Percentiles rank a stretch among this genome's conserved stretches.
Evolutionary conservation across 202 grass and related monocot species (phyloP).

Genomic region (Thinopyrum obtusiflorum): DNA sequence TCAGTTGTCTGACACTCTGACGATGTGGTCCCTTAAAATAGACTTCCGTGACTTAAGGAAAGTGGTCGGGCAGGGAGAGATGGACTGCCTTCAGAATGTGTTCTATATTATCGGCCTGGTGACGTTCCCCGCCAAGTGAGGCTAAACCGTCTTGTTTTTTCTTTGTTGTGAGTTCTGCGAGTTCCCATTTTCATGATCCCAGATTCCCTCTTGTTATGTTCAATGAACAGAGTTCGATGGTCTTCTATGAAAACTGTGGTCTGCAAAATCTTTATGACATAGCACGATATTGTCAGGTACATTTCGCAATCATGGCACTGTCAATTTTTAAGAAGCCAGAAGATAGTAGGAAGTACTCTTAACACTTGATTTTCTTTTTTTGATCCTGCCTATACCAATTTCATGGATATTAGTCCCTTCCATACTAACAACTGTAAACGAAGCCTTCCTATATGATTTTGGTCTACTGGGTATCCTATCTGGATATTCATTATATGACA

Average conservation of each 20-base stretch:
- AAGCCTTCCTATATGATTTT: constrained; percentile 12
- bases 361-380: not conserved
- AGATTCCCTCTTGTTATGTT: constrained; percentile 23
- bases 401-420: constrained; percentile 18
- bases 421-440: not conserved
- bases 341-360: constrained; percentile 20
- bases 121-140: constrained; percentile 80
- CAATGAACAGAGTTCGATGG: constrained; percentile 77
- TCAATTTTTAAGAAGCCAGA: not conserved
- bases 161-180: constrained; percentile 1
- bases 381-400: not conserved
- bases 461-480: constrained; percentile 3
- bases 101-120: constrained; percentile 80
- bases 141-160: constrained; percentile 22
- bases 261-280: constrained; percentile 97
- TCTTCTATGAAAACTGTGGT: constrained; percentile 92
- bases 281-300: constrained; percentile 82
- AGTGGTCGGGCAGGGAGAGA: constrained; percentile 88
- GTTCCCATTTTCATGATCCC: constrained; percentile 28
- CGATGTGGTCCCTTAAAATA: constrained; percentile 28
- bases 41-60: constrained; percentile 49
- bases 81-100: constrained; percentile 86
- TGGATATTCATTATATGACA: not conserved
- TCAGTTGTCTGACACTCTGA: not conserved
- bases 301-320: not conserved